Conservation (phyloP, 2,329 filamentous ascomycete genomes). For the Pyricularia grisea region DNA sequence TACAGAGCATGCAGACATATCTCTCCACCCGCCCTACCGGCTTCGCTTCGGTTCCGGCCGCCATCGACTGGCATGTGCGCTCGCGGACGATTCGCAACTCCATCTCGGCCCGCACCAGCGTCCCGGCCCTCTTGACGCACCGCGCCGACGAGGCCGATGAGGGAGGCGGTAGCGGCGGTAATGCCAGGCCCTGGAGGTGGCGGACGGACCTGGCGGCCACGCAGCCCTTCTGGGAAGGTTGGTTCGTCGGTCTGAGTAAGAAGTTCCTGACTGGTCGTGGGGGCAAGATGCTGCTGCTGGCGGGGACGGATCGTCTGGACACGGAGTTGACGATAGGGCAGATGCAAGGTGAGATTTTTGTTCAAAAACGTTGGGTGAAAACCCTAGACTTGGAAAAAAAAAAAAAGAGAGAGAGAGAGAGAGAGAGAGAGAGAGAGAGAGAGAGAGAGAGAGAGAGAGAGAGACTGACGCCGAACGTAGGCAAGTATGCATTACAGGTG, state of each 20-base stretch:
- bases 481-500: constrained; percentile 92
- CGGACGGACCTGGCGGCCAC: constrained; percentile 75
- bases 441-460: too few relatives aligned
- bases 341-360: constrained; percentile 66
- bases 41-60: constrained; percentile 69
- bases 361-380: too few relatives aligned
- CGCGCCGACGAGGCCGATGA: constrained; percentile 22
- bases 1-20: constrained; percentile 91
- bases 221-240: constrained; percentile 86
- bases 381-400: too few relatives aligned
- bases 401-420: too few relatives aligned
- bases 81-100: constrained; percentile 79
- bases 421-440: too few relatives aligned
- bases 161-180: constrained; percentile 42
- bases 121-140: constrained; percentile 62
- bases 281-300: constrained; percentile 76
- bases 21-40: constrained; percentile 69
- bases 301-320: constrained; percentile 82
- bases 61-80: constrained; percentile 89
- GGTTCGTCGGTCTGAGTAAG: constrained; percentile 80
- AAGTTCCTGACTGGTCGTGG: constrained; percentile 79
- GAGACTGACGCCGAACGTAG: constrained; percentile 24
- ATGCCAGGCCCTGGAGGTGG: constrained; percentile 62
- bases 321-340: constrained; percentile 91
- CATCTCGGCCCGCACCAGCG: constrained; percentile 75